Conservation (phyloP, 1,139 yeast genomes). For the Suhomyces kunorum region DNA sequence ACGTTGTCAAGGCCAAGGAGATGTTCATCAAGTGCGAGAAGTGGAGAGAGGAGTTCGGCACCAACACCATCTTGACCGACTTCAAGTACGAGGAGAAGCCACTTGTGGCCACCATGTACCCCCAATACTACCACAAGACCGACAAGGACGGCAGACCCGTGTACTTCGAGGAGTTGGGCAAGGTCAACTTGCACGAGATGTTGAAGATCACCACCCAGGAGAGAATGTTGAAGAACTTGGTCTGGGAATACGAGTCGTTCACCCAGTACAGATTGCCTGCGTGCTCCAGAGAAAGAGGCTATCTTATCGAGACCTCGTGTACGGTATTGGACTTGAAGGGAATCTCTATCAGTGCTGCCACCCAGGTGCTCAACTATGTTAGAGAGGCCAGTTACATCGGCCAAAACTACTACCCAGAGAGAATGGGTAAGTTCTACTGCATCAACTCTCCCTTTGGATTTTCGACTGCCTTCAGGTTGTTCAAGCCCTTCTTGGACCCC, state of each 20-base stretch:
- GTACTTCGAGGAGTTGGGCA: constrained; percentile 90
- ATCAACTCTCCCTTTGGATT: constrained; percentile 98
- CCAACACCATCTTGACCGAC: constrained; percentile 80
- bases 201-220: constrained; percentile 92
- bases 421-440: constrained; percentile 96
- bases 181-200: constrained; percentile 87
- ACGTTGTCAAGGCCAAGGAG: constrained; percentile 69
- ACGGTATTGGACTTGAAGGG: constrained; percentile 95
- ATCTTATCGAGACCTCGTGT: constrained; percentile 90
- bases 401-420: constrained; percentile 98
- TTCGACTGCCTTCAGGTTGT: constrained; percentile 85
- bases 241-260: constrained; percentile 97
- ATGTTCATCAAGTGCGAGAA: constrained; percentile 88
- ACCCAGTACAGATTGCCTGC: constrained; percentile 86
- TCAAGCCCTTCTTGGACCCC: constrained; percentile 94
- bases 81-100: constrained; percentile 92
- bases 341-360: constrained; percentile 79
- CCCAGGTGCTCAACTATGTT: constrained; percentile 83
- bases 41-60: constrained; percentile 88
- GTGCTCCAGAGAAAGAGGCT: constrained; percentile 79
- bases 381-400: constrained; percentile 92
- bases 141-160: constrained; percentile 97
- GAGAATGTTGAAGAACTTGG: constrained; percentile 92
- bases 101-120: constrained; percentile 83
- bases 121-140: constrained; percentile 96